Percentiles rank a stretch among this genome's conserved stretches.
These are phyloP conservation scores for Hypocrella siamensis DNA, from an alignment of 2,329 filamentous ascomycete genomes.

Conservation along the genomic window DNA sequence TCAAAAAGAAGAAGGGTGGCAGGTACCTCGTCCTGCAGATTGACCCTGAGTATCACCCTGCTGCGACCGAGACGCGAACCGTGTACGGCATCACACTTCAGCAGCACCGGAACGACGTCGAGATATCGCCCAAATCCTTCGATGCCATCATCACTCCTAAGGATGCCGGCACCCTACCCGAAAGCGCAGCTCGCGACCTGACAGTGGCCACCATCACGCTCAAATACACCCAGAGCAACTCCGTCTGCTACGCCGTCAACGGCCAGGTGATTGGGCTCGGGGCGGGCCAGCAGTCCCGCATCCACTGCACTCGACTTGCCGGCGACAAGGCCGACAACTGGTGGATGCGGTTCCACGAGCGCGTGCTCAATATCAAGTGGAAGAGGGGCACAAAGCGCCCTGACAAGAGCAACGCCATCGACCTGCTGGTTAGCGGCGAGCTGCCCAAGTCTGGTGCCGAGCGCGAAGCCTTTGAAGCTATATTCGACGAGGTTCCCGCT, in stretches of 20 bases:
- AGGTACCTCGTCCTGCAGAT: slow-evolving; percentile 95
- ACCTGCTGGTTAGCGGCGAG: slow-evolving; percentile 82
- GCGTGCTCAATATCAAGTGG: slow-evolving; percentile 79
- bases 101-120: slow-evolving; percentile 85
- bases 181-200: slow-evolving; percentile 73
- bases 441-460: slow-evolving; percentile 73
- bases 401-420: slow-evolving; percentile 97
- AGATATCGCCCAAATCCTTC: slow-evolving; percentile 77
- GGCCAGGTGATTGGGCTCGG: slow-evolving; percentile 90
- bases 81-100: slow-evolving; percentile 80
- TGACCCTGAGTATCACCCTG: slow-evolving; percentile 71
- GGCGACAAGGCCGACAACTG: slow-evolving; percentile 98
- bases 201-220: slow-evolving; percentile 92
- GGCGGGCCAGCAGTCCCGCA: slow-evolving; percentile 91
- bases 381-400: slow-evolving; percentile 94
- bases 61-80: slow-evolving; percentile 67
- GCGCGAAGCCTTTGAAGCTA: slow-evolving; percentile 69
- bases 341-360: slow-evolving; percentile 97
- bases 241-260: slow-evolving; percentile 89
- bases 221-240: slow-evolving; percentile 99
- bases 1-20: slow-evolving; percentile 96
- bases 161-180: slow-evolving; percentile 54
- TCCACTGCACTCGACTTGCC: slow-evolving; percentile 94
- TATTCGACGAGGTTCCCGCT: slow-evolving; percentile 78
- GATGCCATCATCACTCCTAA: slow-evolving; percentile 75